Conservation (phyloP, 225 moss, liverwort and hornwort genomes). For the Polytrichum commune region DNA sequence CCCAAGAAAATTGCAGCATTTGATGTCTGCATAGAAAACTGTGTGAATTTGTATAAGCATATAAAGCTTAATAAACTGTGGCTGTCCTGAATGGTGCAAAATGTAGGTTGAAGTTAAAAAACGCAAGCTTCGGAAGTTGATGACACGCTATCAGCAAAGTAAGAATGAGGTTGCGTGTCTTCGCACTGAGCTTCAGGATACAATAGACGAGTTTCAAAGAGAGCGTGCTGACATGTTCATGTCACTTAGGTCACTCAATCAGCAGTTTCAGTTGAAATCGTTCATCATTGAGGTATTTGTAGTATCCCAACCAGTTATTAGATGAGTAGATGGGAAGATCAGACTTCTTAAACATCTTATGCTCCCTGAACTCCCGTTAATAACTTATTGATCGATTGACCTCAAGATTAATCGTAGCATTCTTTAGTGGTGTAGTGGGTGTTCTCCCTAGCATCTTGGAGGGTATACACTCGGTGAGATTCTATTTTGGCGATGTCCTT, state of each 20-base stretch:
- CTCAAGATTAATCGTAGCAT: too few species aligned
- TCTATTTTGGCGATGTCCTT: too few species aligned
- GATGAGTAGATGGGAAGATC: background rate
- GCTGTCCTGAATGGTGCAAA: too few species aligned
- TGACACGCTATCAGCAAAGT: conserved; percentile 91
- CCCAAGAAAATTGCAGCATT: too few species aligned
- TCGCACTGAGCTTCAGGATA: conserved; percentile 90
- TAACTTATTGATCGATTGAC: too few species aligned
- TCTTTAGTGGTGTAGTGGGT: too few species aligned
- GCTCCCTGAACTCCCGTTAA: background rate
- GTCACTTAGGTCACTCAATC: conserved; percentile 87
- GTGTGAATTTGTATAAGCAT: too few species aligned
- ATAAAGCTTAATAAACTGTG: too few species aligned
- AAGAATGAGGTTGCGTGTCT: conserved; percentile 64
- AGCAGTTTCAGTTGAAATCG: conserved; percentile 88
- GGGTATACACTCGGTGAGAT: too few species aligned
- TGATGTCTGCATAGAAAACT: too few species aligned
- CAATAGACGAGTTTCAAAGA: conserved; percentile 90
- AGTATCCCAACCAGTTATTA: background rate
- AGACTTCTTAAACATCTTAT: background rate
- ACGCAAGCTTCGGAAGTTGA: conserved; percentile 77
- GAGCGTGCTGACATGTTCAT: conserved; percentile 90
- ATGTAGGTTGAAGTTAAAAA: conserved; percentile 72
- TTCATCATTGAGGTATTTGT: conserved; percentile 75
- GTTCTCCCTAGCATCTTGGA: too few species aligned